Evolutionary conservation across 257 asterid genomes (phyloP).

Genomic region (Gentiana macrophylla): DNA sequence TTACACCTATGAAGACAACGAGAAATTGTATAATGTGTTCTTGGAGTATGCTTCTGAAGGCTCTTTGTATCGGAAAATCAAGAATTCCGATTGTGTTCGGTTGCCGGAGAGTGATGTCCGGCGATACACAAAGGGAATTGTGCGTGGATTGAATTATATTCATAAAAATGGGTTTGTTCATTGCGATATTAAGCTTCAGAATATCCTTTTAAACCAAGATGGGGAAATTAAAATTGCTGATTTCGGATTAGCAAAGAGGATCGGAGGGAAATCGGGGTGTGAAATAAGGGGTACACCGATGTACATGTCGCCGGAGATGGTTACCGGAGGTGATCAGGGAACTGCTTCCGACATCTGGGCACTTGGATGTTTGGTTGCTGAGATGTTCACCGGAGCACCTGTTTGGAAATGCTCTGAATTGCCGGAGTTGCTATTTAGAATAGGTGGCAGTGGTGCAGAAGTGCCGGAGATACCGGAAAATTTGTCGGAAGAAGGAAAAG

Average conservation of each 20-base stretch:
- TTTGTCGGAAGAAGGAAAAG: conserved; percentile 52
- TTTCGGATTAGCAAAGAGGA: conserved; percentile 70
- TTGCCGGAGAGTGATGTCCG: conserved; percentile 37
- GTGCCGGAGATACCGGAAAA: conserved; percentile 45
- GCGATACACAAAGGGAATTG: conserved; percentile 32
- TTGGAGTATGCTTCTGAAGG: conserved; percentile 80
- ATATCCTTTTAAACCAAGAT: conserved; percentile 37
- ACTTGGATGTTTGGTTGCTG: conserved; percentile 66
- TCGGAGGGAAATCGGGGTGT: conserved; percentile 9
- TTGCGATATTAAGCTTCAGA: conserved; percentile 82
- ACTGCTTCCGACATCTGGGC: conserved; percentile 80
- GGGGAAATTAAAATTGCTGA: conserved; percentile 58
- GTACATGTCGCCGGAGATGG: conserved; percentile 94
- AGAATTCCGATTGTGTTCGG: conserved; percentile 16
- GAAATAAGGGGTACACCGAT: conserved; percentile 78
- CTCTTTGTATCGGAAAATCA: conserved; percentile 34
- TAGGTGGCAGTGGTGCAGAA: conserved; percentile 36
- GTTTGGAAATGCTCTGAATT: conserved; percentile 44
- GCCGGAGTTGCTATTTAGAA: conserved; percentile 46
- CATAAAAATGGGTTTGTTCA: conserved; percentile 67
- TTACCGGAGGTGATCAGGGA: conserved; percentile 50
- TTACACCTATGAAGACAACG: conserved; percentile 50
- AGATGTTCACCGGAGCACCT: conserved; percentile 58
- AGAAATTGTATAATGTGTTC: conserved; percentile 59
- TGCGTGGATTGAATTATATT: conserved; percentile 45